These are phyloP conservation scores for Amborella trichopoda DNA, from an alignment of 164 flowering plant genomes.

Conservation along the genomic window DNA sequence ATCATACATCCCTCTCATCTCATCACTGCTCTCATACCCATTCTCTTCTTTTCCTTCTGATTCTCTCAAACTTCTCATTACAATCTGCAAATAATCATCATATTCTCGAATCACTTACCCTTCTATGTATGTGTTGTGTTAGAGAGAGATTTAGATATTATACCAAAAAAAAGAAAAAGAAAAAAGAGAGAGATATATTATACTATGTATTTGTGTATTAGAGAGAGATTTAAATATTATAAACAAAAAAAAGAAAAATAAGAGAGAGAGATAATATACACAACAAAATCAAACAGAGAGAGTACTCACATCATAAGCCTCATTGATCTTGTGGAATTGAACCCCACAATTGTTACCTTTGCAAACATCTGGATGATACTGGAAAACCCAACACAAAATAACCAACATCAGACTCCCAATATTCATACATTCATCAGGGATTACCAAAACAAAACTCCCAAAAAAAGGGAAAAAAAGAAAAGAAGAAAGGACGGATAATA, in stretches of 20 bases:
- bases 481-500: too few relatives aligned
- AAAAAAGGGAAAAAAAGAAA: too few relatives aligned
- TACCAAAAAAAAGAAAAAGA: too few relatives aligned
- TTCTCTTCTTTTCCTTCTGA: conserved; percentile 4
- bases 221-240: too few relatives aligned
- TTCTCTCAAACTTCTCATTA: conserved; percentile 62
- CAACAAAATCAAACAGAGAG: too few relatives aligned
- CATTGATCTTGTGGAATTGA: conserved; percentile 67
- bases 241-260: too few relatives aligned
- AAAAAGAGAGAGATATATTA: too few relatives aligned
- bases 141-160: too few relatives aligned
- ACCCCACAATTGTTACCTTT: conserved; percentile 68
- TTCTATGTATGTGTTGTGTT: not conserved
- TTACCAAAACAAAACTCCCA: not conserved
- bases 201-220: too few relatives aligned
- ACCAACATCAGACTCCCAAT: not conserved
- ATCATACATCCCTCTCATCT: conserved; percentile 46
- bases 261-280: too few relatives aligned
- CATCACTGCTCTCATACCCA: conserved; percentile 23
- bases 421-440: not conserved
- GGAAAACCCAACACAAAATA: conserved; percentile 15
- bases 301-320: conserved; percentile 91
- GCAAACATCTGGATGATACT: conserved; percentile 99
- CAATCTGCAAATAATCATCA: conserved; percentile 29
- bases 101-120: not conserved